phyloP scores from a whole-genome alignment of 2,329 filamentous ascomycete genomes.

The Ilyonectria mors-panacis region DNA sequence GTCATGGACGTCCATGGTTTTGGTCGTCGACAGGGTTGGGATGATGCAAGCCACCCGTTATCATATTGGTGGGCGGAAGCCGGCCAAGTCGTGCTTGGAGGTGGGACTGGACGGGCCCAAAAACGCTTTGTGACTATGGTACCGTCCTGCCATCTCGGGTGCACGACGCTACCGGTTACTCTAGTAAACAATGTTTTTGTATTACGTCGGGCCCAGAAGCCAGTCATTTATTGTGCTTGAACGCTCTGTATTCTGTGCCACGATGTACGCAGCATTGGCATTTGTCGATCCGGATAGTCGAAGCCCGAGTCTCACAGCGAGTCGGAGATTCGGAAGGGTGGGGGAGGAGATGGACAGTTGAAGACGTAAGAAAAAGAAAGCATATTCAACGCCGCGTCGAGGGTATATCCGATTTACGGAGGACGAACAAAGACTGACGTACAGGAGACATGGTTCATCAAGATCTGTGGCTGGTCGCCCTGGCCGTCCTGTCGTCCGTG shows the following conservation, averaged over 20 bases:
- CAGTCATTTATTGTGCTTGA: neutral
- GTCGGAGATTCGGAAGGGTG: neutral
- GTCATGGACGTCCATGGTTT: neutral
- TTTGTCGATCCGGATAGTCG: neutral
- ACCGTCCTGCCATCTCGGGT: neutral
- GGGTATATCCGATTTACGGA: slow-evolving; percentile 5
- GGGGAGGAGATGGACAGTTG: neutral
- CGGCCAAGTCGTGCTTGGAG: too few relatives aligned
- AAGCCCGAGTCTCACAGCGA: slow-evolving; percentile 1
- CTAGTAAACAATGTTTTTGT: neutral
- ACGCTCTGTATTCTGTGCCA: neutral
- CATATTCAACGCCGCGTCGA: neutral
- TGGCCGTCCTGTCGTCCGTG: neutral
- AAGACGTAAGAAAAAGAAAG: neutral
- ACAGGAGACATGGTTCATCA: slow-evolving; percentile 11
- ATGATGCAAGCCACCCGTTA: too few relatives aligned
- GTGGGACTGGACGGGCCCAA: slow-evolving; percentile 22
- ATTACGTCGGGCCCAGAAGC: neutral
- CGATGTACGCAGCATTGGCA: neutral
- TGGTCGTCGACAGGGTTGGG: neutral
- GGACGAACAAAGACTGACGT: neutral
- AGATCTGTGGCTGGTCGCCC: slow-evolving; percentile 18
- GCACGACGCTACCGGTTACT: neutral
- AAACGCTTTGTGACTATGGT: slow-evolving; percentile 24
- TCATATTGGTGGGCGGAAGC: too few relatives aligned